Evolutionary conservation across 495 filamentous ascomycete genomes (phyloP), one percentile per base, ranked within the genome.

Genomic region (Daldinia childiae): DNA sequence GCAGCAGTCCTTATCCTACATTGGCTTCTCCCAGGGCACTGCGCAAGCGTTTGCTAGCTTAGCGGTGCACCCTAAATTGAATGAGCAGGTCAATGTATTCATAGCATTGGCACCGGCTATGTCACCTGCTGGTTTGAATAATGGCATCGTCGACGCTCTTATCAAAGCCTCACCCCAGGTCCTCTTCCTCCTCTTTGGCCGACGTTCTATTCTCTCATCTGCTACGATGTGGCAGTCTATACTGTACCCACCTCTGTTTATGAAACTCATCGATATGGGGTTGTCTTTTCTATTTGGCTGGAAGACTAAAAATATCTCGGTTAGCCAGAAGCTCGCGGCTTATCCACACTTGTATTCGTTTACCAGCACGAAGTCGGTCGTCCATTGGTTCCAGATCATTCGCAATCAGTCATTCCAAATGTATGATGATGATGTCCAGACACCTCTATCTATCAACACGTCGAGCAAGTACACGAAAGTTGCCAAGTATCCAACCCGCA

Each of bases 361-460:
- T 77, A 97, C 95, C 0, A 95, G 92, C 76, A 97, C 93, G 64
- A 99, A 99, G 76, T 92, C 90, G 14, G 92, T 97, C 8, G 95
- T 99, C 0, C 95, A 99, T 74, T 99, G 95, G 95, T 99, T 99
- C 80, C 95, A 99, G 76, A 97, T 99, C 73, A 98, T 99, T 69
- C 90, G 95, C 51, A 97, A 94, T 74, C 90, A 92, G 69, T 91
- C 87, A 32, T 99, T 99, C 77, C 95, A 98, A 79, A 98, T 99
- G 91, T 98, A 93, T 78, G 95, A 99, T 74, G 95, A 99, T 74
- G 95, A 98, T 74, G 86, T 95, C 6, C 90, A 91, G 62, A 82
- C 83, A 0, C 79, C 78, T 4, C 17, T 86, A 29, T 73, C 81
- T 11, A 69, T 84, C 17, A 76, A 79, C 6, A 79, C 78, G 9